Conservation (phyloP, 1,284 basidiomycete genomes). For the Trichosporon asahii region DNA sequence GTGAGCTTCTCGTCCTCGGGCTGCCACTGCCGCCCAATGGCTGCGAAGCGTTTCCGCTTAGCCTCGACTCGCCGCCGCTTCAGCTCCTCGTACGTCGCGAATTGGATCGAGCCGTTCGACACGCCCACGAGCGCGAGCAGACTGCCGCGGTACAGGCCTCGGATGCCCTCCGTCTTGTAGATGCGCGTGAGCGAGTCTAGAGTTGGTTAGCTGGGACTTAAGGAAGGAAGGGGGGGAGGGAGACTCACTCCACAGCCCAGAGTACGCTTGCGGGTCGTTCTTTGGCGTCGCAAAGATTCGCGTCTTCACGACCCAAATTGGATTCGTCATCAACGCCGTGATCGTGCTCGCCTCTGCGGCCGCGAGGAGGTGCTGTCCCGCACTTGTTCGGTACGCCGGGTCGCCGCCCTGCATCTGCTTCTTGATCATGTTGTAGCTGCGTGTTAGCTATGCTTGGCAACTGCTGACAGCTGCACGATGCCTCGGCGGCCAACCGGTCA, state of each 20-base stretch:
- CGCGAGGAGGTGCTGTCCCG: conserved; percentile 79
- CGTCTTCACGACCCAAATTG: conserved; percentile 97
- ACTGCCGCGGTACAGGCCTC: conserved; percentile 84
- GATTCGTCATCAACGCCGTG: conserved; percentile 94
- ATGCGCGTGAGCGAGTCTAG: conserved; percentile 50
- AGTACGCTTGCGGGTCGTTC: conserved; percentile 66
- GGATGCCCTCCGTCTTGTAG: conserved; percentile 67
- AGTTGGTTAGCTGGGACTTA: neutral
- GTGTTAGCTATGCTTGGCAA: neutral
- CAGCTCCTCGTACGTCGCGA: conserved; percentile 94
- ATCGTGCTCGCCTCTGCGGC: conserved; percentile 92
- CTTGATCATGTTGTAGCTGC: conserved; percentile 92
- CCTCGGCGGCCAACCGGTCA: too few relatives aligned
- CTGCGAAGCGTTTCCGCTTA: conserved; percentile 62
- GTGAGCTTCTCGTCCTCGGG: conserved; percentile 76
- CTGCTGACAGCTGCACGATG: too few relatives aligned
- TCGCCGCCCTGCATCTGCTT: conserved; percentile 56
- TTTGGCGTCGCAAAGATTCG: conserved; percentile 86
- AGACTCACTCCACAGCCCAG: conserved; percentile 69
- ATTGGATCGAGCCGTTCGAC: conserved; percentile 92
- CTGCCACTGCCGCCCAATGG: conserved; percentile 63
- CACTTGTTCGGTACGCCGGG: conserved; percentile 58
- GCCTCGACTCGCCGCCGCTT: conserved; percentile 81
- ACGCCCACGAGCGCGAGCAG: conserved; percentile 87
- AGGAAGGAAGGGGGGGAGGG: too few relatives aligned